phyloP scores from a whole-genome alignment of 345 rosid genomes.

The Dipteronia sinensis region DNA sequence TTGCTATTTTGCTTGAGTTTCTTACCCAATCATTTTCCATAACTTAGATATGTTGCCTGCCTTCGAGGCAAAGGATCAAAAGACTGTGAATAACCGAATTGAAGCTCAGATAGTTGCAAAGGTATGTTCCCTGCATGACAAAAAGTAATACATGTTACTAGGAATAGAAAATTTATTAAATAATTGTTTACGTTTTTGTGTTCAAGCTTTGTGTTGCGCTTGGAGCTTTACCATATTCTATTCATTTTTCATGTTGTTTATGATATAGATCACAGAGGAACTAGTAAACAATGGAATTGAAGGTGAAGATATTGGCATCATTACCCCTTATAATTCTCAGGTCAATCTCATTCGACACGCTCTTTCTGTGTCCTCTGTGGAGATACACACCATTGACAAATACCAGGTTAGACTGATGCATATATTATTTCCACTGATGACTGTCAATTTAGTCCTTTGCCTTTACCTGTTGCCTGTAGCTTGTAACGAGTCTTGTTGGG shows the following conservation, averaged over 20 bases:
- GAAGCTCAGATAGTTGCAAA: slow-evolving; percentile 83
- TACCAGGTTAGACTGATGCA: slow-evolving; percentile 68
- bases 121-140: slow-evolving; percentile 39
- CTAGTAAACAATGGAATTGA: slow-evolving; percentile 62
- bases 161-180: not conserved
- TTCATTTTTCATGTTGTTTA: not conserved
- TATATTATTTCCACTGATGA: not conserved
- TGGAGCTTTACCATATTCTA: not conserved
- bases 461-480: not conserved
- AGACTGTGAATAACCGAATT: slow-evolving; percentile 72
- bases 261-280: slow-evolving; percentile 58
- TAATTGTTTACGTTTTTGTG: not conserved
- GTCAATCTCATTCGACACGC: slow-evolving; percentile 62
- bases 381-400: slow-evolving; percentile 93
- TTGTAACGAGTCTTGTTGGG: not conserved
- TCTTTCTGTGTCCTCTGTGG: slow-evolving; percentile 53
- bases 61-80: slow-evolving; percentile 69
- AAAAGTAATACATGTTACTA: not conserved
- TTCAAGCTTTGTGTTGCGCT: not conserved
- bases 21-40: slow-evolving; percentile 21
- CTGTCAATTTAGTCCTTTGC: not conserved
- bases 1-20: slow-evolving; percentile 17
- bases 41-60: slow-evolving; percentile 72
- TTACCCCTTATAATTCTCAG: slow-evolving; percentile 95
- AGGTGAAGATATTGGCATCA: slow-evolving; percentile 80